A percentile compares a stretch with the other conserved stretches of the same genome.
Evolutionary conservation across 306 rosid species (phyloP).

Genomic region (Bauhinia variegata): DNA sequence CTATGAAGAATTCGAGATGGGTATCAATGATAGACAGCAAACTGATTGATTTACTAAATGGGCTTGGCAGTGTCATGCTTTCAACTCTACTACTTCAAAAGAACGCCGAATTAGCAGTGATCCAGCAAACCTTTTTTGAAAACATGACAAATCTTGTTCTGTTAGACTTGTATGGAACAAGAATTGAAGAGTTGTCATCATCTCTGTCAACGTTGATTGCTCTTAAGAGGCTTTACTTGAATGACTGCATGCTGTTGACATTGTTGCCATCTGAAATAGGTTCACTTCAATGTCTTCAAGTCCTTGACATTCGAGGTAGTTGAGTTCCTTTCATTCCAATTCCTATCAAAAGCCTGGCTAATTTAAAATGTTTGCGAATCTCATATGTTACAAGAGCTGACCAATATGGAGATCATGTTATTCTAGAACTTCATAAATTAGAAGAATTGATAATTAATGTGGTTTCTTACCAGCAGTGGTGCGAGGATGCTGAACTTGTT

Average conservation of each 20-base stretch:
- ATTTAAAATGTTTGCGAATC: conserved; percentile 5
- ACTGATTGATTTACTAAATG: too few species aligned
- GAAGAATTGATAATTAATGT: conserved; percentile 45
- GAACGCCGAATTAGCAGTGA: neutral
- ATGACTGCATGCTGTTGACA: neutral
- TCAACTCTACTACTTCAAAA: neutral
- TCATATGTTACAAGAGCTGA: neutral
- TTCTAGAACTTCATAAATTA: too few species aligned
- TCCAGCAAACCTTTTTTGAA: neutral
- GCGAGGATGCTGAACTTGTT: conserved; percentile 8
- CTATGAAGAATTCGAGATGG: neutral
- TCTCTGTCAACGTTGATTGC: neutral
- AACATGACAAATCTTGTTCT: conserved; percentile 3
- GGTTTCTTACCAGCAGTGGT: conserved; percentile 1
- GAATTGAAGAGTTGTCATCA: neutral
- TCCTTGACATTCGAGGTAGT: conserved; percentile 15
- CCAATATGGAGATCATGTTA: neutral
- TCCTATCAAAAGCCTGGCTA: neutral
- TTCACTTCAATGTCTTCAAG: conserved; percentile 15
- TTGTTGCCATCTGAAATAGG: neutral
- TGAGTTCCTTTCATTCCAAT: neutral
- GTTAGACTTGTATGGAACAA: conserved; percentile 4
- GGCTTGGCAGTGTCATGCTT: too few species aligned
- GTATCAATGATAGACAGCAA: conserved; percentile 13
- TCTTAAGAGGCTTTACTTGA: conserved; percentile 7